A percentile compares a stretch with the other conserved stretches of the same genome.
These are phyloP conservation scores for Poronia punctata DNA, from an alignment of 495 filamentous ascomycete genomes.

Conservation along the genomic window DNA sequence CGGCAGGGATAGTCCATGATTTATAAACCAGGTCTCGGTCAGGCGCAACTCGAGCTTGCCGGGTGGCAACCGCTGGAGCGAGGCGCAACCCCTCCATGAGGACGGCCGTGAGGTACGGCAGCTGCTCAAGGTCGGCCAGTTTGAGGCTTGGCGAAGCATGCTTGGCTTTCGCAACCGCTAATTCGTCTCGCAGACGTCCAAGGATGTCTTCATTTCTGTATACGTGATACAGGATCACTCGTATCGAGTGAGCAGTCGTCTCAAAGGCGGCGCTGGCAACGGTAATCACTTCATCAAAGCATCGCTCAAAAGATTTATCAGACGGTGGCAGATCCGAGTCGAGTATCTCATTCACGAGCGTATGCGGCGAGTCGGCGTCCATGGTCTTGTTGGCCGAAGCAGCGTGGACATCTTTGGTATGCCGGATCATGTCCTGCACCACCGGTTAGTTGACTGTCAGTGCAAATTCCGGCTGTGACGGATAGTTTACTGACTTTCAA, in stretches of 20 bases:
- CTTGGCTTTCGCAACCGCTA: background rate
- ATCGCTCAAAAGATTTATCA: slow-evolving; percentile 18
- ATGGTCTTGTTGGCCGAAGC: slow-evolving; percentile 13
- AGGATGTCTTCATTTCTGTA: slow-evolving; percentile 14
- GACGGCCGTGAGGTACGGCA: slow-evolving; percentile 28
- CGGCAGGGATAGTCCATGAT: slow-evolving; percentile 40
- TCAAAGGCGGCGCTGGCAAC: slow-evolving; percentile 22
- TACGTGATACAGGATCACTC: slow-evolving; percentile 19
- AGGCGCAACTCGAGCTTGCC: slow-evolving; percentile 29
- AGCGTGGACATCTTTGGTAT: slow-evolving; percentile 2
- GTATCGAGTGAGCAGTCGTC: slow-evolving; percentile 16
- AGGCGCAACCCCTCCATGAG: slow-evolving; percentile 28
- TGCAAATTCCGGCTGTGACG: background rate
- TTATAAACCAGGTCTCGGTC: slow-evolving; percentile 28
- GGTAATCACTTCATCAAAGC: slow-evolving; percentile 16
- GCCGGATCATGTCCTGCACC: slow-evolving; percentile 6
- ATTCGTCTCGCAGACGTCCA: slow-evolving; percentile 9
- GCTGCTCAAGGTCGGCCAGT: slow-evolving; percentile 15
- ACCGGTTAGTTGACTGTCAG: background rate
- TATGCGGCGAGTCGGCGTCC: slow-evolving; percentile 8
- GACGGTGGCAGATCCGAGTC: slow-evolving; percentile 15
- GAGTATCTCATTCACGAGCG: slow-evolving; percentile 21
- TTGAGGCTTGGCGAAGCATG: background rate
- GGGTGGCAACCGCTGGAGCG: slow-evolving; percentile 23
- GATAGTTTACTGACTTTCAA: slow-evolving; percentile 2